Evolutionary conservation across 1,284 basidiomycete species (phyloP).

Genomic region (Stereum hirsutum): DNA sequence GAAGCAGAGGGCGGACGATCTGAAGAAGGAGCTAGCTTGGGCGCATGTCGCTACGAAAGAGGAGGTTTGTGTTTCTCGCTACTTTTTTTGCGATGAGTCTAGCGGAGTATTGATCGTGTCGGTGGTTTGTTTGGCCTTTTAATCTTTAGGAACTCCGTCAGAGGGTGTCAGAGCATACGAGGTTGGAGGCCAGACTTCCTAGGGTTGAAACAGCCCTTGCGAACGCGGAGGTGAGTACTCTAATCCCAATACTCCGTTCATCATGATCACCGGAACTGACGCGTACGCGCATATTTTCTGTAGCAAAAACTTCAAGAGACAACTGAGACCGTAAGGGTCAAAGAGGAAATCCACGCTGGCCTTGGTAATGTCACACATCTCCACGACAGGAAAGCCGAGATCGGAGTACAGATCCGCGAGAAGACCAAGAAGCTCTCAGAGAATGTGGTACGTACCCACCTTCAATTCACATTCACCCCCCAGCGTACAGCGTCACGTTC

Average conservation of each 20-base stretch:
- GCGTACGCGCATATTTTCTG: conserved; percentile 4
- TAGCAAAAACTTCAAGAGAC: conserved; percentile 31
- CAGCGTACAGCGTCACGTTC: conserved; percentile 1
- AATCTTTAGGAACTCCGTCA: conserved; percentile 36
- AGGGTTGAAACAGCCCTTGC: conserved; percentile 39
- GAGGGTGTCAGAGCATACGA: conserved; percentile 43
- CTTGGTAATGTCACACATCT: conserved; percentile 49
- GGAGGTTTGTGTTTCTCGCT: conserved; percentile 26
- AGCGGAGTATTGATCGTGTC: not conserved
- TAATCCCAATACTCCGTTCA: not conserved
- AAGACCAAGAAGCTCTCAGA: conserved; percentile 36
- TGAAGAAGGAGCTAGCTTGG: conserved; percentile 87
- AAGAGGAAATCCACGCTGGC: conserved; percentile 36
- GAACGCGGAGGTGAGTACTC: conserved; percentile 36
- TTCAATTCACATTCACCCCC: not conserved
- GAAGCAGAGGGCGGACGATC: conserved; percentile 53
- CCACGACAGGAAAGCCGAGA: conserved; percentile 28
- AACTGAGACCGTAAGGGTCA: conserved; percentile 34
- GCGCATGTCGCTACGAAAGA: conserved; percentile 75
- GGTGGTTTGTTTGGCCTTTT: not conserved
- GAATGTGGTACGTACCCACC: conserved; percentile 28
- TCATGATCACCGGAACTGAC: not conserved
- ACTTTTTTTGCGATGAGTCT: not conserved
- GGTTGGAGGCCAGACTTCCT: conserved; percentile 33
- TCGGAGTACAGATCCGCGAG: conserved; percentile 34